These are phyloP conservation scores for Leptoxyphium fumago DNA, from an alignment of 2,329 filamentous ascomycete species.

Conservation along the genomic window DNA sequence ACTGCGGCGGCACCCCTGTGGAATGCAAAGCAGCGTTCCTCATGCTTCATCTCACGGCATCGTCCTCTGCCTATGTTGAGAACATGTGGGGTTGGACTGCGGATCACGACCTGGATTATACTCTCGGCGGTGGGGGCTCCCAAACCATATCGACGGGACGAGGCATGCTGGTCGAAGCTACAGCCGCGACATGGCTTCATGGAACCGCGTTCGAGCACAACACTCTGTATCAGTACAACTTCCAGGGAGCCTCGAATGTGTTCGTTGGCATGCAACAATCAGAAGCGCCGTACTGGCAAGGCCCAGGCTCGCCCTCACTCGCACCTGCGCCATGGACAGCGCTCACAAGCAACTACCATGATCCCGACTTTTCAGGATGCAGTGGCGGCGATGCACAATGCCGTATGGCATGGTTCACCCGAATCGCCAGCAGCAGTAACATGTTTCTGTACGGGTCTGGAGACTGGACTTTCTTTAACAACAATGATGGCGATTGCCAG, in stretches of 20 bases:
- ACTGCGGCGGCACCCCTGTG: conserved; percentile 29
- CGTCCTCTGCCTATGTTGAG: conserved; percentile 37
- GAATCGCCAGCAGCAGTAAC: conserved; percentile 13
- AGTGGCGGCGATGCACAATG: conserved; percentile 15
- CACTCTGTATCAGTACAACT: conserved; percentile 39
- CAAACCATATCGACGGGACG: conserved; percentile 30
- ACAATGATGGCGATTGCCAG: conserved; percentile 10
- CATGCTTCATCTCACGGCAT: conserved; percentile 33
- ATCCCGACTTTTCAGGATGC: conserved; percentile 17
- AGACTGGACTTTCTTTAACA: conserved; percentile 28
- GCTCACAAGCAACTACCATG: conserved; percentile 15
- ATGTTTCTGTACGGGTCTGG: conserved; percentile 25
- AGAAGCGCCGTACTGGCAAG: conserved; percentile 36
- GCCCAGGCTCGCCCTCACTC: conserved; percentile 2
- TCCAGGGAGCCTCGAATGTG: conserved; percentile 35
- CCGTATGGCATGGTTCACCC: conserved; percentile 19
- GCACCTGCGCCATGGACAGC: conserved; percentile 29
- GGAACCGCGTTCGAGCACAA: conserved; percentile 40
- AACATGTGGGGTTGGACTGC: conserved; percentile 41
- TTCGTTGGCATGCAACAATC: conserved; percentile 37
- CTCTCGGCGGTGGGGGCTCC: conserved; percentile 10
- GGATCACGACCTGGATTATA: conserved; percentile 38
- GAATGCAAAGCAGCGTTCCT: conserved; percentile 21
- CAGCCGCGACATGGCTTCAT: conserved; percentile 38
- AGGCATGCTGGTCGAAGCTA: conserved; percentile 25